Percentiles rank a stretch among this genome's conserved stretches.
These are phyloP conservation scores for Saccharomycopsis fodiens DNA, from an alignment of 805 yeast genomes.

Conservation along the genomic window DNA sequence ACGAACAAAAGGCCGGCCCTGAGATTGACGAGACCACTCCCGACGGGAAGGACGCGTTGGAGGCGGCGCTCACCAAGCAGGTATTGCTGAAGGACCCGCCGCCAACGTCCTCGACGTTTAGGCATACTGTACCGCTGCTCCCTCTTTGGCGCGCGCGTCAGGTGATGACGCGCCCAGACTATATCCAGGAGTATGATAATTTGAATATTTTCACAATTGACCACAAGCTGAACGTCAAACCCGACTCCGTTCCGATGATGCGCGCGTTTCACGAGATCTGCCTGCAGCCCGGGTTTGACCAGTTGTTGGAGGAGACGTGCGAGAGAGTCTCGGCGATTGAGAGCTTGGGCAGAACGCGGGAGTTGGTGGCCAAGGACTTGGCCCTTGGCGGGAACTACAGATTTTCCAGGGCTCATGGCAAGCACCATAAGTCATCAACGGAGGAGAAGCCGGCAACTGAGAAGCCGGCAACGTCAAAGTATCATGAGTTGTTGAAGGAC, in stretches of 20 bases:
- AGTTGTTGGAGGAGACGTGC: slow-evolving; percentile 54
- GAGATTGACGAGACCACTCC: no score
- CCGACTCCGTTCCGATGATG: slow-evolving; percentile 87
- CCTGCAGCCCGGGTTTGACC: slow-evolving; percentile 61
- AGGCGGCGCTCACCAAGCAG: not conserved
- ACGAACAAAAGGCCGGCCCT: no score
- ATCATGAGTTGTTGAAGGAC: not conserved
- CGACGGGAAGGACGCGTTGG: no score
- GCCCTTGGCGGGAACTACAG: slow-evolving; percentile 41
- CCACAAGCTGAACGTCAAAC: slow-evolving; percentile 61
- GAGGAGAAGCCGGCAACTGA: slow-evolving; percentile 5
- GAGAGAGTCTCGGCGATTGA: slow-evolving; percentile 71
- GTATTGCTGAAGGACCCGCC: not conserved
- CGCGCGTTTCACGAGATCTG: slow-evolving; percentile 78
- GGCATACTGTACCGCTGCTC: slow-evolving; percentile 58
- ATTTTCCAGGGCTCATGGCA: slow-evolving; percentile 18
- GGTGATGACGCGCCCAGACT: slow-evolving; percentile 79
- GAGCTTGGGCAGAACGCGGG: slow-evolving; percentile 70
- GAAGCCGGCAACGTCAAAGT: slow-evolving; percentile 9
- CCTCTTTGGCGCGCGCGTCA: slow-evolving; percentile 83
- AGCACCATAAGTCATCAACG: not conserved
- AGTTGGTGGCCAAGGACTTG: slow-evolving; percentile 64
- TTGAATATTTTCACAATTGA: slow-evolving; percentile 76
- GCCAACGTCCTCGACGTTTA: no score
- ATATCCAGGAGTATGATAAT: slow-evolving; percentile 66